Evolutionary conservation across 2,329 filamentous ascomycete species (phyloP).

Genomic region (Thyridium curvatum): DNA sequence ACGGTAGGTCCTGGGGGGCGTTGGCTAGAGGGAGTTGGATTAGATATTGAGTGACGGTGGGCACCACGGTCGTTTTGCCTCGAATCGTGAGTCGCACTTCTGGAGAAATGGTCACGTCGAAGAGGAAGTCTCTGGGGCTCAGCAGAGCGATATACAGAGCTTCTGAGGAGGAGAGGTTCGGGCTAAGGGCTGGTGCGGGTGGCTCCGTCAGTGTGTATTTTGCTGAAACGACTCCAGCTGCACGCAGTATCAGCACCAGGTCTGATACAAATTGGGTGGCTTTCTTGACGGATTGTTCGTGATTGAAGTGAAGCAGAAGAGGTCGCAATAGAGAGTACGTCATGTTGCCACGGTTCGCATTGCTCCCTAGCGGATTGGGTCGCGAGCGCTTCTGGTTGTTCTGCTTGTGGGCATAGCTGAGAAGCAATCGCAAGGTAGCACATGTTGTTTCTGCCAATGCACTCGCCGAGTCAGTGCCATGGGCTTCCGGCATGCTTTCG

Average conservation of each 20-base stretch:
- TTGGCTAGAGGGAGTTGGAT: conserved; percentile 28
- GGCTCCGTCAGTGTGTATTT: conserved; percentile 35
- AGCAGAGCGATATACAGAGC: conserved; percentile 37
- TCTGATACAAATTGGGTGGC: conserved; percentile 35
- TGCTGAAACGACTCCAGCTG: conserved; percentile 35
- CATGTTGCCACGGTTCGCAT: conserved; percentile 28
- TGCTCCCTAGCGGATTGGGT: conserved; percentile 32
- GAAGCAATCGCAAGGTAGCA: conserved; percentile 65
- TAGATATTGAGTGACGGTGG: conserved; percentile 37
- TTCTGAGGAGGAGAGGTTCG: conserved; percentile 31
- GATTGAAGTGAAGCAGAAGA: conserved; percentile 41
- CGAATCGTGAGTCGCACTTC: conserved; percentile 34
- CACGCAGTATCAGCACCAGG: conserved; percentile 36
- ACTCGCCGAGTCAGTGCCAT: conserved; percentile 26
- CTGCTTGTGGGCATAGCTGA: conserved; percentile 66
- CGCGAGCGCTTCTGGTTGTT: conserved; percentile 65
- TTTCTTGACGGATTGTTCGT: conserved; percentile 30
- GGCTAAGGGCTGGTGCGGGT: conserved; percentile 14
- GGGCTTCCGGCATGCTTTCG: conserved; percentile 3
- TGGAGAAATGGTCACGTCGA: conserved; percentile 39
- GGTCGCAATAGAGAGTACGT: conserved; percentile 45
- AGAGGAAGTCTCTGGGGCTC: conserved; percentile 30
- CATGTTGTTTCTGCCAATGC: conserved; percentile 58
- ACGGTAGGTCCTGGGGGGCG: neutral
- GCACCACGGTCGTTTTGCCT: conserved; percentile 35